These are phyloP conservation scores for Suillus alpinus DNA, from an alignment of 768 basidiomycete species.

Conservation along the genomic window DNA sequence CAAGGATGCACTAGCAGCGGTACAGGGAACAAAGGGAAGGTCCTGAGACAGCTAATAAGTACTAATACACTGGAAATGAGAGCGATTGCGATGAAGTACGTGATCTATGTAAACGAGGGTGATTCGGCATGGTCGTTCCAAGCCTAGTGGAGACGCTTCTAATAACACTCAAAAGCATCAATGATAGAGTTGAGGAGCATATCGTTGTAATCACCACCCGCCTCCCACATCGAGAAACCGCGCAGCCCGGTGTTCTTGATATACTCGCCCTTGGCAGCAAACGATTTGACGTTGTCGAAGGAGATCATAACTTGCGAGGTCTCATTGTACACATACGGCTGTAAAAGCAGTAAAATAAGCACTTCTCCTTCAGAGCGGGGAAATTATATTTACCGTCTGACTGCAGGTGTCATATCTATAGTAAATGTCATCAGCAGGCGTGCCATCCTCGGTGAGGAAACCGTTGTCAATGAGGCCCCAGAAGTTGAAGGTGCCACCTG, in stretches of 20 bases:
- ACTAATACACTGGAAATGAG: neutral
- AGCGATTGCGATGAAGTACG: neutral
- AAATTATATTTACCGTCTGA: constrained; percentile 55
- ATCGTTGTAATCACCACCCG: constrained; percentile 62
- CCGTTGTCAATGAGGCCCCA: constrained; percentile 58
- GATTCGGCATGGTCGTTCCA: neutral
- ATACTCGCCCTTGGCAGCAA: constrained; percentile 57
- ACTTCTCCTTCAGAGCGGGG: neutral
- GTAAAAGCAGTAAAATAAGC: constrained; percentile 9
- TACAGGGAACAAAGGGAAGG: neutral
- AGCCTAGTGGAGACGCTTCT: constrained; percentile 43
- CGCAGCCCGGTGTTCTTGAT: constrained; percentile 50
- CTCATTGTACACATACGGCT: constrained; percentile 69
- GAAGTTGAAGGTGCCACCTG: constrained; percentile 56
- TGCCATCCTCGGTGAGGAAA: constrained; percentile 38
- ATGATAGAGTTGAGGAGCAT: constrained; percentile 58
- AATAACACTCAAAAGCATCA: constrained; percentile 31
- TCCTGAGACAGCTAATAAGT: neutral
- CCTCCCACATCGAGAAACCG: constrained; percentile 75
- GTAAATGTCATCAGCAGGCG: constrained; percentile 41
- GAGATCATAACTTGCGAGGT: constrained; percentile 57
- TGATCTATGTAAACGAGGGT: neutral
- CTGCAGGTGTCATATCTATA: constrained; percentile 66
- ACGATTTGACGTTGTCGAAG: constrained; percentile 61
- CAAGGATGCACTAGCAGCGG: neutral